phyloP scores from a whole-genome alignment of 106 monocot genomes.

The Dioscorea dumetorum region DNA sequence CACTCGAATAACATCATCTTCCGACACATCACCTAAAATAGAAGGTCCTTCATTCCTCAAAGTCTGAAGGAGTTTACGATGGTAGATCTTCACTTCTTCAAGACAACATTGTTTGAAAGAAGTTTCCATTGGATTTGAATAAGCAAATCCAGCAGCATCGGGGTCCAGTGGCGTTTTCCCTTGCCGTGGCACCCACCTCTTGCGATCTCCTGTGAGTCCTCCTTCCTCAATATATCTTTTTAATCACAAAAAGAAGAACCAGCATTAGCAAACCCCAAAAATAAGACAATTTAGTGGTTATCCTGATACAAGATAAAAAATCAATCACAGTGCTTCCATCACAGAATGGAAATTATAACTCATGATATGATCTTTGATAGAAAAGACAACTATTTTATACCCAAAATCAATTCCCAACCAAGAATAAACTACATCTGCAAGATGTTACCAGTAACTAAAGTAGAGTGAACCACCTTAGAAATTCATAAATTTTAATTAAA shows the following conservation, averaged over 20 bases:
- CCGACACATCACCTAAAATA: conserved; percentile 63
- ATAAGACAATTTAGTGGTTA: background rate
- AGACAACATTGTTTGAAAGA: conserved; percentile 85
- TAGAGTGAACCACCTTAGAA: no score
- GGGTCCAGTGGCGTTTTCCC: conserved; percentile 94
- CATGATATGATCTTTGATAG: background rate
- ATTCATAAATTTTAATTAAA: no score
- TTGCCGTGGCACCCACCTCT: conserved; percentile 91
- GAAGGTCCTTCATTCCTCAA: conserved; percentile 73
- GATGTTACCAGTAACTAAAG: no score
- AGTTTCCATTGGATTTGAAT: conserved; percentile 87
- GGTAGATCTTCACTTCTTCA: conserved; percentile 80
- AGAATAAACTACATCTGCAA: no score
- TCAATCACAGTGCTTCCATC: background rate
- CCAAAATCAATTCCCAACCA: background rate
- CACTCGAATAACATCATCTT: conserved; percentile 61
- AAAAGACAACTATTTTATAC: background rate
- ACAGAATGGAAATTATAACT: background rate
- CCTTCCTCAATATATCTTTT: conserved; percentile 88
- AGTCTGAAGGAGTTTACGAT: conserved; percentile 66
- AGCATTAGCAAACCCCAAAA: background rate
- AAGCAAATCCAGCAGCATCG: conserved; percentile 90
- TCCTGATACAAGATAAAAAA: background rate
- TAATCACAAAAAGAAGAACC: background rate
- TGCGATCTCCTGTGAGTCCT: conserved; percentile 96